Evolutionary conservation across 75 land plant genomes (phyloP).

Genomic region (Pinus tabuliformis): DNA sequence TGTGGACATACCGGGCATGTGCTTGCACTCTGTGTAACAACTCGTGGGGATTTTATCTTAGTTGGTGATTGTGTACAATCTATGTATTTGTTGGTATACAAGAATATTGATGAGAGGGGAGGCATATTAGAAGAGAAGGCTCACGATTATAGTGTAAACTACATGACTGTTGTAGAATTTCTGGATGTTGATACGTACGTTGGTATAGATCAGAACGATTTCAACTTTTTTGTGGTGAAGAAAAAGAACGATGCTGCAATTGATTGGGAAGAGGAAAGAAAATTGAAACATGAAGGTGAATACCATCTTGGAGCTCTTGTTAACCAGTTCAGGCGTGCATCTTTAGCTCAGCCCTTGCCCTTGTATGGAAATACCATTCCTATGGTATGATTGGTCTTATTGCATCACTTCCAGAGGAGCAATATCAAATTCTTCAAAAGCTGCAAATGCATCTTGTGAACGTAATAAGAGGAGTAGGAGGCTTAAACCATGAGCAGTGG

Average conservation of each 20-base stretch:
- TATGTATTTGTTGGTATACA: constrained; percentile 39
- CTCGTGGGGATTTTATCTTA: constrained; percentile 45
- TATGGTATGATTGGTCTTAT: constrained; percentile 93
- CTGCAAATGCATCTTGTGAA: constrained; percentile 77
- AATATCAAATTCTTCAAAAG: constrained; percentile 77
- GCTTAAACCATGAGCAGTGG: constrained; percentile 96
- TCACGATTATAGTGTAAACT: constrained; percentile 92
- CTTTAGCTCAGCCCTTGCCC: constrained; percentile 94
- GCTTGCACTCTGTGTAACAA: constrained; percentile 37
- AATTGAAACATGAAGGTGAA: constrained; percentile 93
- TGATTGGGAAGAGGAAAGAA: constrained; percentile 95
- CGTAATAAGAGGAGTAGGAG: constrained; percentile 97
- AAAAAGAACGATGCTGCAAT: constrained; percentile 96
- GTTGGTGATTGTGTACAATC: constrained; percentile 45
- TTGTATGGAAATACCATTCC: constrained; percentile 87
- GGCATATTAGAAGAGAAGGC: constrained; percentile 91
- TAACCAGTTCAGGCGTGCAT: constrained; percentile 92
- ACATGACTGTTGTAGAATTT: constrained; percentile 98
- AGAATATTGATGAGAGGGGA: constrained; percentile 82
- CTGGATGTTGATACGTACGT: constrained; percentile 92
- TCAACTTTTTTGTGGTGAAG: constrained; percentile 87
- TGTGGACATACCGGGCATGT: constrained; percentile 49
- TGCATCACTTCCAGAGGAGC: constrained; percentile 95
- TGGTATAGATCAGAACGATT: constrained; percentile 95
- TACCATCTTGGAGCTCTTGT: constrained; percentile 95